Percentiles rank a stretch among this genome's conserved stretches.
phyloP scores from a whole-genome alignment of 1,284 basidiomycete species.

The Cutaneotrichosporon dermatis region DNA sequence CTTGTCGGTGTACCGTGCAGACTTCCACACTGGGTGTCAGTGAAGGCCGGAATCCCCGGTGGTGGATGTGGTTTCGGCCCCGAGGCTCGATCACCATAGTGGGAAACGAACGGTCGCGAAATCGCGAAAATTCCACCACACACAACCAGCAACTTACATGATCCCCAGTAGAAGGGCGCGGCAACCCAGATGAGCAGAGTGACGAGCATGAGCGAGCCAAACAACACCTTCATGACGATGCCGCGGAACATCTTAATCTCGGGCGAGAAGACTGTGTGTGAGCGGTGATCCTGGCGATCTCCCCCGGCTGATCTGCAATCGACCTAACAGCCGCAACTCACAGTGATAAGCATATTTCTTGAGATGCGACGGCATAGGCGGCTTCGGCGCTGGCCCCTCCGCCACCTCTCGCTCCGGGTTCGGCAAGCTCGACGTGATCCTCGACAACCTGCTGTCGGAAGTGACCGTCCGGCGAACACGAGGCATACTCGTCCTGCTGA shows the following conservation, averaged over 20 bases:
- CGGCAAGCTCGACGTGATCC: neutral
- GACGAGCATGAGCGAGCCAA: constrained; percentile 25
- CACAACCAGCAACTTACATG: constrained; percentile 32
- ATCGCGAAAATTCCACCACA: neutral
- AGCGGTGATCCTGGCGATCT: neutral
- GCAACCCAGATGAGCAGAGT: constrained; percentile 43
- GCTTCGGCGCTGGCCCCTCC: neutral
- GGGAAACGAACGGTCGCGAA: no score
- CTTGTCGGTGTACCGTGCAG: constrained; percentile 45
- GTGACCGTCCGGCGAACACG: neutral
- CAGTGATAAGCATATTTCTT: constrained; percentile 24
- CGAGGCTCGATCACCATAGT: no score
- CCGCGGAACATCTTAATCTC: constrained; percentile 34
- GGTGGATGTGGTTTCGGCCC: neutral
- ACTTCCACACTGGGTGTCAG: constrained; percentile 34
- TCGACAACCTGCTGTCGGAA: neutral
- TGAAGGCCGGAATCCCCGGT: neutral
- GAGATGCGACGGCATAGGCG: constrained; percentile 8
- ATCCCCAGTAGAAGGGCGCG: constrained; percentile 52
- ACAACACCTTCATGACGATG: constrained; percentile 39
- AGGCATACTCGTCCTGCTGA: neutral
- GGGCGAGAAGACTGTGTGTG: constrained; percentile 27
- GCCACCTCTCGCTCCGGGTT: constrained; percentile 9
- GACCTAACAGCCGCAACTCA: constrained; percentile 8
- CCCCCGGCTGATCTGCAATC: no score